Percentiles rank a stretch among this genome's conserved stretches.
These are phyloP conservation scores for Euphorbia pulcherrima DNA, from an alignment of 345 rosid genomes.

Conservation along the genomic window DNA sequence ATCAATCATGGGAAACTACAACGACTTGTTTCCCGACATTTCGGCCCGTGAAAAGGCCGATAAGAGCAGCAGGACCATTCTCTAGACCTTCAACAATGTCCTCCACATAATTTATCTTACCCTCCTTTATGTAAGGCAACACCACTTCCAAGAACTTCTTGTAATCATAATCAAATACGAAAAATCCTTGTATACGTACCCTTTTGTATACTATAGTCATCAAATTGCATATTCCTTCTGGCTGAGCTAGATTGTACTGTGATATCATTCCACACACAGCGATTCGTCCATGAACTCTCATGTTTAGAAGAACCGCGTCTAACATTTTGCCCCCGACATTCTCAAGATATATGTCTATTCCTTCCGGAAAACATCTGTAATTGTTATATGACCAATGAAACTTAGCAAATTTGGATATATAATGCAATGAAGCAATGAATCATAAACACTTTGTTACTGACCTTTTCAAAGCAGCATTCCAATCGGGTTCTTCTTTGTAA, in stretches of 20 bases:
- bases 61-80: conserved; percentile 13
- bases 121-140: conserved; percentile 9
- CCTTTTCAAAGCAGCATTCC: conserved; percentile 49
- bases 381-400: not conserved
- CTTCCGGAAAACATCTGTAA: conserved; percentile 48
- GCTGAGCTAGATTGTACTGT: conserved; percentile 42
- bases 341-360: conserved; percentile 55
- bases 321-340: conserved; percentile 55
- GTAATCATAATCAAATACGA: not conserved
- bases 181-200: not conserved
- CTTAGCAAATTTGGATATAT: not conserved
- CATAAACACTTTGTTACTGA: too few species aligned
- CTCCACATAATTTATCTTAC: conserved; percentile 9
- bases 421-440: not conserved
- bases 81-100: conserved; percentile 22
- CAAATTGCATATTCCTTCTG: conserved; percentile 24
- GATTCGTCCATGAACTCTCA: conserved; percentile 41
- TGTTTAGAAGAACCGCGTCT: conserved; percentile 49
- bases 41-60: conserved; percentile 12
- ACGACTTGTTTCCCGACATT: conserved; percentile 7
- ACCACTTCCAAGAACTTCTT: conserved; percentile 17
- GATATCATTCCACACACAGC: conserved; percentile 59
- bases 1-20: conserved; percentile 1
- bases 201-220: not conserved
- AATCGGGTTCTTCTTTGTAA: conserved; percentile 48